A percentile compares a stretch with the other conserved stretches of the same genome.
Conservation (phyloP, 1,284 basidiomycete genomes). For the Papiliotrema flavescens region DNA sequence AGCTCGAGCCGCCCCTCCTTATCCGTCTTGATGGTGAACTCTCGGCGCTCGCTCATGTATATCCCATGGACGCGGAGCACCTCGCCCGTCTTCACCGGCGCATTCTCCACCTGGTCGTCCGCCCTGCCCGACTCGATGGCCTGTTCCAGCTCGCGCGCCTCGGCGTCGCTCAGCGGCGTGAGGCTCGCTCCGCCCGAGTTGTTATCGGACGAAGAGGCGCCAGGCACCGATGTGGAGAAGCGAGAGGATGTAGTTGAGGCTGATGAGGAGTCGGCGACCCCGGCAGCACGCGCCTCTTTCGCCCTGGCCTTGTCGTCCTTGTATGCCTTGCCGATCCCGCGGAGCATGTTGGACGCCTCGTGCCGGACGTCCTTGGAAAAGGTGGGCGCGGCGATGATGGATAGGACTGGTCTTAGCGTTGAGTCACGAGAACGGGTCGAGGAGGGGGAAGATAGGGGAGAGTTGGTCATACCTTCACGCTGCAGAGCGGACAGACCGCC, state of each 20-base stretch:
- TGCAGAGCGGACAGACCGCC: conserved; percentile 37
- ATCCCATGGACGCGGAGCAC: conserved; percentile 35
- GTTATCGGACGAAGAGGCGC: not conserved
- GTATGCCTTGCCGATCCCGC: conserved; percentile 28
- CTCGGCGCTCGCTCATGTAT: conserved; percentile 32
- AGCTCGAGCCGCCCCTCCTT: conserved; percentile 26
- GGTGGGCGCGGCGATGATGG: conserved; percentile 36
- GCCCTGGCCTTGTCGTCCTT: conserved; percentile 21
- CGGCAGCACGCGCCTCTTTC: not conserved
- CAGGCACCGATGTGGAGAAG: not conserved
- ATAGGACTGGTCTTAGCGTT: conserved; percentile 16
- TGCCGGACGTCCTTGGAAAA: conserved; percentile 37
- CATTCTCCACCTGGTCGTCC: conserved; percentile 28
- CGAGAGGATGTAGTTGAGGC: not conserved
- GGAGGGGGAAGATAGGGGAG: not conserved
- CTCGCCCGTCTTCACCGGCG: conserved; percentile 22
- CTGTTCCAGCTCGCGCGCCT: conserved; percentile 18
- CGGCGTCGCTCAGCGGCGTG: conserved; percentile 12
- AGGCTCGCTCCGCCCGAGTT: conserved; percentile 6
- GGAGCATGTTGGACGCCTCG: conserved; percentile 24
- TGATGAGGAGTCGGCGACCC: not conserved
- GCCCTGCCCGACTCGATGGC: conserved; percentile 15
- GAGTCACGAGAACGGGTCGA: not conserved
- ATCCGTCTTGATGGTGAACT: conserved; percentile 27
- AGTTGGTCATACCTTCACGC: conserved; percentile 28